Conservation (phyloP, 345 rosid genomes). For the Litchi chinensis region DNA sequence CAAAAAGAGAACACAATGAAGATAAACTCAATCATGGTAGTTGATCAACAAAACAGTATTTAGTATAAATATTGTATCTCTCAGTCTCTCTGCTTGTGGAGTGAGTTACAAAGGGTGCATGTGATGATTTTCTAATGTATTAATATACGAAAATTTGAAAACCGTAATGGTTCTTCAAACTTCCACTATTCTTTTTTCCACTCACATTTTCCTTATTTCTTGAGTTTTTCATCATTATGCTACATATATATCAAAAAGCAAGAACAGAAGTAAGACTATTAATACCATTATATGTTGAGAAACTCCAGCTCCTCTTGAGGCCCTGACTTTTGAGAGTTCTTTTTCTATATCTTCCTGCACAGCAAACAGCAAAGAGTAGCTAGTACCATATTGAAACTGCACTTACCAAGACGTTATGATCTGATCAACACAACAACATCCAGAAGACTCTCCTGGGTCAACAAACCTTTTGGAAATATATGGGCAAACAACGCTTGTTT, state of each 20-base stretch:
- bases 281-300: constrained; percentile 89
- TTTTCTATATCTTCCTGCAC: constrained; percentile 84
- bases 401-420: neutral
- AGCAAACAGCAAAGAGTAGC: constrained; percentile 16
- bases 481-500: constrained; percentile 81
- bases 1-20: neutral
- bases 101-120: neutral
- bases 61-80: neutral
- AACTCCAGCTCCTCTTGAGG: constrained; percentile 57
- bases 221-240: neutral
- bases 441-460: constrained; percentile 15
- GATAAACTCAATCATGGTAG: neutral
- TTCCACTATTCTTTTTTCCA: neutral
- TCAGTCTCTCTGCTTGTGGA: neutral
- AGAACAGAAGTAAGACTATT: constrained; percentile 8
- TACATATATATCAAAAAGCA: constrained; percentile 9
- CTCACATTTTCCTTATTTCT: neutral
- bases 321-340: constrained; percentile 72
- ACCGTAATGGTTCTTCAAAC: neutral
- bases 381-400: neutral
- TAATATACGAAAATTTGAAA: neutral
- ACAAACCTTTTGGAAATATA: constrained; percentile 91
- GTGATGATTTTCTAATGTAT: neutral
- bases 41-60: neutral
- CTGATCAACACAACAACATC: constrained; percentile 15